Conservation (phyloP, 2,329 filamentous ascomycete species). For the Meredithiella fracta region DNA sequence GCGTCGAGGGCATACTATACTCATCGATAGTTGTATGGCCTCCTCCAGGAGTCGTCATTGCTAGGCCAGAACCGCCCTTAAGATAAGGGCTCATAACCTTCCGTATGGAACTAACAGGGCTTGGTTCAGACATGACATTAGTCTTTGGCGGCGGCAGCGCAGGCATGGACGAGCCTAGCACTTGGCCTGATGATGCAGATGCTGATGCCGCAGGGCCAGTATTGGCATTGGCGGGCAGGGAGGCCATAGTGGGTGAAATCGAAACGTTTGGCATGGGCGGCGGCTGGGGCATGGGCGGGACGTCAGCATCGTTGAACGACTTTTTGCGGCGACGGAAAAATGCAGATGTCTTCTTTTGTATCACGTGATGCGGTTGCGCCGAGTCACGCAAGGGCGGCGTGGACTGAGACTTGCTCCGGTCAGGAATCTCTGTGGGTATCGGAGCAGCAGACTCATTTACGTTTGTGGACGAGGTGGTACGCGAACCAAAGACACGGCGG, state of each 20-base stretch:
- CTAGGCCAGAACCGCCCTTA: conserved; percentile 16
- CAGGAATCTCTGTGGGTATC: conserved; percentile 20
- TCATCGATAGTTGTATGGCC: conserved; percentile 8
- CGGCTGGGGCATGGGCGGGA: conserved; percentile 40
- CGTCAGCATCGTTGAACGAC: conserved; percentile 53
- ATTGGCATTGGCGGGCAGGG: not conserved
- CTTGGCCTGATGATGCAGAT: not conserved
- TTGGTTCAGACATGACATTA: conserved; percentile 29
- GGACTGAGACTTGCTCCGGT: conserved; percentile 19
- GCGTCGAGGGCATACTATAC: conserved; percentile 9
- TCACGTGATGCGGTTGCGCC: conserved; percentile 27
- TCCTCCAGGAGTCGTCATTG: conserved; percentile 3
- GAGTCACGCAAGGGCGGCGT: conserved; percentile 35
- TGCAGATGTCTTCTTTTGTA: conserved; percentile 84
- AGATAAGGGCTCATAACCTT: conserved; percentile 81
- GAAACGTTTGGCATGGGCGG: conserved; percentile 21
- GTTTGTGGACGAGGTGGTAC: conserved; percentile 31
- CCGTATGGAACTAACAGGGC: conserved; percentile 63
- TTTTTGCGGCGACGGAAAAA: conserved; percentile 93
- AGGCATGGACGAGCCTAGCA: conserved; percentile 18
- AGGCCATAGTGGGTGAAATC: conserved; percentile 1
- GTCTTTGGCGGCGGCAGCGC: conserved; percentile 22
- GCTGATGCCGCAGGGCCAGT: not conserved
- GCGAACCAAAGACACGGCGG: conserved; percentile 70
- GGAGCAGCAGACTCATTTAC: conserved; percentile 14